Evolutionary conservation across 345 rosid species (phyloP).

Genomic region (Heritiera fomes): DNA sequence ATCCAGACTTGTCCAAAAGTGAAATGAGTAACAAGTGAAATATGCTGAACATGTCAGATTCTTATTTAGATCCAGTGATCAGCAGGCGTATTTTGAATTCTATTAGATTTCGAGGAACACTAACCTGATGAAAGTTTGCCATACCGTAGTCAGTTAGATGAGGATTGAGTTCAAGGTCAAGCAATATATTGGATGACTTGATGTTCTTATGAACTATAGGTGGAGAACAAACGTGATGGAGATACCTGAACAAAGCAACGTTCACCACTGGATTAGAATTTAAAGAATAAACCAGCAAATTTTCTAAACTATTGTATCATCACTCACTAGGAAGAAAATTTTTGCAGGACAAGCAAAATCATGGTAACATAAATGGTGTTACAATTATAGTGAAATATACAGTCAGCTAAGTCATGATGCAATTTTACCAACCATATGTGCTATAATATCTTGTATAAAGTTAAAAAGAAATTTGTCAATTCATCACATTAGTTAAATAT

Average conservation of each 20-base stretch:
- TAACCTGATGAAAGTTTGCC: constrained; percentile 72
- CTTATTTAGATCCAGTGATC: too few relatives aligned
- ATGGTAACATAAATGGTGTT: not conserved
- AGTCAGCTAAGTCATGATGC: not conserved
- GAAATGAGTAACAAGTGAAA: too few relatives aligned
- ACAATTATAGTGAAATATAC: not conserved
- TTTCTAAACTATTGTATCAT: not conserved
- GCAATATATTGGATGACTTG: constrained; percentile 89
- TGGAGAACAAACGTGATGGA: constrained; percentile 89
- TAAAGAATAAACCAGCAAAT: not conserved
- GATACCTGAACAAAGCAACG: constrained; percentile 56
- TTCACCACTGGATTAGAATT: constrained; percentile 1
- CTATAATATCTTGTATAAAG: too few relatives aligned
- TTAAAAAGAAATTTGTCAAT: too few relatives aligned
- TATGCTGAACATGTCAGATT: too few relatives aligned
- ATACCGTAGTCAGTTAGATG: constrained; percentile 79
- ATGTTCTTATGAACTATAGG: constrained; percentile 85
- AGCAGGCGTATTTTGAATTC: not conserved
- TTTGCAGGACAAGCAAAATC: not conserved
- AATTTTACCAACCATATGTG: not conserved
- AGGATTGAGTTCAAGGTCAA: constrained; percentile 81
- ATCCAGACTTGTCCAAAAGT: too few relatives aligned
- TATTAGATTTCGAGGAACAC: constrained; percentile 5
- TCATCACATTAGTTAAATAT: too few relatives aligned
- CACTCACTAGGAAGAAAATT: not conserved